Evolutionary conservation across 306 rosid genomes (phyloP).

Genomic region (cucumber (Cucumis sativus)): DNA sequence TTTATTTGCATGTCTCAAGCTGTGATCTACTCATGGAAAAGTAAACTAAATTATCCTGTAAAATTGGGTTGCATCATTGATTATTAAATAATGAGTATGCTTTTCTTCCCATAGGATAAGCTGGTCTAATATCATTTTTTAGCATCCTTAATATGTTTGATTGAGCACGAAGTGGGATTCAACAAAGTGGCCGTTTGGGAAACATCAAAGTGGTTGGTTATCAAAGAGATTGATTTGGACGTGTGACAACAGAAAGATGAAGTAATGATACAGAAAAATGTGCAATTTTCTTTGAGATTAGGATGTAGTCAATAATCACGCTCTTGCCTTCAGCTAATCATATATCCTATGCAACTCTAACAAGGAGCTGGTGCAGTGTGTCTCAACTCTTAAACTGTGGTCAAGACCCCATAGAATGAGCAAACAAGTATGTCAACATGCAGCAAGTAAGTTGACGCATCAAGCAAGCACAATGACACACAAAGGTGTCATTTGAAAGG

Average conservation of each 20-base stretch:
- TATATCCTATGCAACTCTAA: neutral
- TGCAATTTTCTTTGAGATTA: neutral
- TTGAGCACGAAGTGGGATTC: neutral
- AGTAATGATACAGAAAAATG: neutral
- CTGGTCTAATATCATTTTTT: neutral
- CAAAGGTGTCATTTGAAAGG: neutral
- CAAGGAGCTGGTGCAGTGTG: neutral
- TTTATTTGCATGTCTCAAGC: conserved; percentile 1
- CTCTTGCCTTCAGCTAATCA: neutral
- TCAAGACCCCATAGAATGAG: too few relatives aligned
- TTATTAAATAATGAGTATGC: neutral
- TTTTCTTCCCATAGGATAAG: neutral
- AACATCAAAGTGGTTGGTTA: neutral
- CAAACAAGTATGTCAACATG: too few relatives aligned
- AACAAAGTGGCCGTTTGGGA: too few relatives aligned
- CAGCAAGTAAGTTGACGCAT: neutral
- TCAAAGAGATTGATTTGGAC: neutral
- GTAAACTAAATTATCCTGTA: neutral
- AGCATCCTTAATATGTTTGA: neutral
- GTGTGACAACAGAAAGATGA: neutral
- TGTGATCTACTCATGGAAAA: neutral
- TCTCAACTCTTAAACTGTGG: too few relatives aligned
- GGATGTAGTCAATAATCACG: neutral
- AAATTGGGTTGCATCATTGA: neutral
- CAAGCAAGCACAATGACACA: neutral